Conservation (phyloP, 768 basidiomycete genomes). For the Kwoniella bestiolae region DNA sequence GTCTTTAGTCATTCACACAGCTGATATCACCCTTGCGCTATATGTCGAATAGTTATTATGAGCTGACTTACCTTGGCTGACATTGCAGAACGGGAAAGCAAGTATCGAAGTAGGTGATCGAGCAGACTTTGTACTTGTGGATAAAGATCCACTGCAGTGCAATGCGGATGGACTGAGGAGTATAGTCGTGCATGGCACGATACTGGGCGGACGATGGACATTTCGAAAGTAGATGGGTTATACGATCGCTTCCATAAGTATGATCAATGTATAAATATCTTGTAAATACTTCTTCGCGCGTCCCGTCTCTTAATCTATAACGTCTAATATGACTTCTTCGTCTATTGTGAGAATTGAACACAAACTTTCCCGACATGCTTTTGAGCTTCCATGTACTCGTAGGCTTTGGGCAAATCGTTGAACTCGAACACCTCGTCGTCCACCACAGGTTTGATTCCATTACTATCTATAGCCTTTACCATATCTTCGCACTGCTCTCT, state of each 20-base stretch:
- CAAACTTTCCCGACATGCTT: slow-evolving; percentile 68
- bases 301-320: too few species aligned
- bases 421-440: slow-evolving; percentile 66
- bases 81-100: slow-evolving; percentile 27
- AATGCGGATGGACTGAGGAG: slow-evolving; percentile 30
- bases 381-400: slow-evolving; percentile 63
- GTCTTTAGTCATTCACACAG: neutral
- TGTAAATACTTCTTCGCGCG: too few species aligned
- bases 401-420: slow-evolving; percentile 63
- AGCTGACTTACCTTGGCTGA: neutral
- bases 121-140: slow-evolving; percentile 37
- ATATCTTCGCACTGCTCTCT: slow-evolving; percentile 21
- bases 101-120: slow-evolving; percentile 32
- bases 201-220: slow-evolving; percentile 45
- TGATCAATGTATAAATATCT: neutral
- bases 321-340: too few species aligned
- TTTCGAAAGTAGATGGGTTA: slow-evolving; percentile 9
- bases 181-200: slow-evolving; percentile 33
- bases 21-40: neutral
- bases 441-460: slow-evolving; percentile 42
- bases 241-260: neutral
- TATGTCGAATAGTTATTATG: neutral
- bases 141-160: slow-evolving; percentile 29
- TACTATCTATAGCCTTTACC: slow-evolving; percentile 19
- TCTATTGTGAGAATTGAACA: slow-evolving; percentile 47